Evolutionary conservation across 2,329 filamentous ascomycete genomes (phyloP).

Genomic region (Daldinia eschscholtzii): DNA sequence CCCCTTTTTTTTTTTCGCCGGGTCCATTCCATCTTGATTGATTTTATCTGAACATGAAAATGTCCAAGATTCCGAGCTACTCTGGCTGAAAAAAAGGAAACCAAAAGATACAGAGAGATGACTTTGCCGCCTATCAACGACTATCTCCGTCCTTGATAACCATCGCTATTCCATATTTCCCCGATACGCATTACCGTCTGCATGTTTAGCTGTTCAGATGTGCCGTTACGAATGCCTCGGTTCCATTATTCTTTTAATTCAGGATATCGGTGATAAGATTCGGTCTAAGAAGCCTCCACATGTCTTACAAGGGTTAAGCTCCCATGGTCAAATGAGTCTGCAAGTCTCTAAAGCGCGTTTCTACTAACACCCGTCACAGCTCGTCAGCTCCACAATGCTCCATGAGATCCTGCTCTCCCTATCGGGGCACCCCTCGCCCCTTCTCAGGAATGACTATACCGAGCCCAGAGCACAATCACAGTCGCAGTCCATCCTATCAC

Average conservation of each 20-base stretch:
- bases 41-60: slow-evolving; percentile 13
- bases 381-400: slow-evolving; percentile 73
- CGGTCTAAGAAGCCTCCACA: slow-evolving; percentile 52
- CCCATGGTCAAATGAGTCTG: slow-evolving; percentile 20
- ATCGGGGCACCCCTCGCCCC: slow-evolving; percentile 90
- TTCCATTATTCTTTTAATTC: slow-evolving; percentile 62
- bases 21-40: not conserved
- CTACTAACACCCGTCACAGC: slow-evolving; percentile 43
- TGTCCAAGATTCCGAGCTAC: not conserved
- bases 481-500: slow-evolving; percentile 67
- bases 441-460: slow-evolving; percentile 72
- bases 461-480: slow-evolving; percentile 57
- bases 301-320: slow-evolving; percentile 47
- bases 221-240: slow-evolving; percentile 68
- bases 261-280: slow-evolving; percentile 59
- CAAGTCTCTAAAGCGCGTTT: slow-evolving; percentile 37
- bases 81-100: slow-evolving; percentile 9
- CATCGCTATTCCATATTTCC: slow-evolving; percentile 3
- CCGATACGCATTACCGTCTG: slow-evolving; percentile 8
- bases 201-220: slow-evolving; percentile 54
- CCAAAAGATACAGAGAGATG: not conserved
- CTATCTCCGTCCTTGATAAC: not conserved
- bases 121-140: not conserved
- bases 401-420: slow-evolving; percentile 98
- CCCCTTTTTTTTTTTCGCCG: not conserved